These are phyloP conservation scores for Leptographium lundbergii DNA, from an alignment of 2,329 filamentous ascomycete genomes.

Conservation along the genomic window DNA sequence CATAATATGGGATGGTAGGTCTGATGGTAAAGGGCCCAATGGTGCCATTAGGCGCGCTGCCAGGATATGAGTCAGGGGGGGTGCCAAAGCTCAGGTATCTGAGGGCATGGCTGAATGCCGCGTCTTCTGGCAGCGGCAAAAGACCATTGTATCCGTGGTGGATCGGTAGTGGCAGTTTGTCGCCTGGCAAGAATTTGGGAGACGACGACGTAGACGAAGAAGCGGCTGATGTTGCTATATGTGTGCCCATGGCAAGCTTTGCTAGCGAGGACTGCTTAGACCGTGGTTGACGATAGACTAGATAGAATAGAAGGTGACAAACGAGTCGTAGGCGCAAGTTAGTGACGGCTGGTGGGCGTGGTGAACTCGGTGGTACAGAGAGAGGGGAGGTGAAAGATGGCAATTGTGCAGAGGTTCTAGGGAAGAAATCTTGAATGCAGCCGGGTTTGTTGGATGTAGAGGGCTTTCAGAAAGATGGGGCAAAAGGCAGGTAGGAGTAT, in stretches of 20 bases:
- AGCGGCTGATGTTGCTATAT: constrained; percentile 16
- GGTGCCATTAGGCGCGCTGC: constrained; percentile 25
- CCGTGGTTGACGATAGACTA: constrained; percentile 12
- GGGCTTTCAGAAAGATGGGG: background rate
- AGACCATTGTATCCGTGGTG: constrained; percentile 14
- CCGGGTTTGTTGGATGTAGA: background rate
- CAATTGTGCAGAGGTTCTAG: background rate
- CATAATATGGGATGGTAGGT: constrained; percentile 24
- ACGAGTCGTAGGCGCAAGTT: background rate
- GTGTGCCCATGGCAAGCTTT: constrained; percentile 23
- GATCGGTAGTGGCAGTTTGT: constrained; percentile 14
- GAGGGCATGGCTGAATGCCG: constrained; percentile 17
- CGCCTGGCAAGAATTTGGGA: constrained; percentile 10
- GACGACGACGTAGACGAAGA: constrained; percentile 18
- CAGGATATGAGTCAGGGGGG: background rate
- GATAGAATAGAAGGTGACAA: background rate
- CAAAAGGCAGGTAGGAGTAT: background rate
- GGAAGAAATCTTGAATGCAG: background rate
- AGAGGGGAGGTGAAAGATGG: background rate
- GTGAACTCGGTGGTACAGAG: background rate
- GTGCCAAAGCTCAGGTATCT: constrained; percentile 15
- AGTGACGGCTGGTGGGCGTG: background rate
- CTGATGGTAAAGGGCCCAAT: constrained; percentile 17
- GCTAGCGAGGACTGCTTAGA: constrained; percentile 16
- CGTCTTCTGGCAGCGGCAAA: constrained; percentile 13